Percentiles rank a stretch among this genome's conserved stretches.
Evolutionary conservation across 805 yeast species (phyloP).

Genomic region (Candida sanyiensis): DNA sequence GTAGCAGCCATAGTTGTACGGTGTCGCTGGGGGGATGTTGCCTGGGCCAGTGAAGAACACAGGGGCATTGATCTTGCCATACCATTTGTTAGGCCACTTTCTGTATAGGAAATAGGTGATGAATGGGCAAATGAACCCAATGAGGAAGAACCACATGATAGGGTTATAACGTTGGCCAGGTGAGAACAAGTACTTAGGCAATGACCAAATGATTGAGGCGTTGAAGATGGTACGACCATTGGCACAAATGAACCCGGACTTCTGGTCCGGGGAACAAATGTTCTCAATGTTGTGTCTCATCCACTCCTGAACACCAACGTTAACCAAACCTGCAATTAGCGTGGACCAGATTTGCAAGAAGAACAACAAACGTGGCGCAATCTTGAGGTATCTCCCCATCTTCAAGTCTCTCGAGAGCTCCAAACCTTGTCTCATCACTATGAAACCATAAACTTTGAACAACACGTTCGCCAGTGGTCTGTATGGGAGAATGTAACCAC

Average conservation of each 20-base stretch:
- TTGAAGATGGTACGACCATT: constrained; percentile 38
- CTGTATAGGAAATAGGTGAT: constrained; percentile 28
- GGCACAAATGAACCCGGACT: constrained; percentile 39
- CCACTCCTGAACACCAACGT: constrained; percentile 35
- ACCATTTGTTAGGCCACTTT: constrained; percentile 26
- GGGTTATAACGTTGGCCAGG: constrained; percentile 47
- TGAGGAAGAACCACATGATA: constrained; percentile 49
- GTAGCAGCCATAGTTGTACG: constrained; percentile 57
- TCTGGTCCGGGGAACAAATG: constrained; percentile 35
- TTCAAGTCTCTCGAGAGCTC: constrained; percentile 46
- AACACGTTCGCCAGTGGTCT: constrained; percentile 48
- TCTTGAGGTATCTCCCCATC: constrained; percentile 49
- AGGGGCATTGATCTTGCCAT: constrained; percentile 47
- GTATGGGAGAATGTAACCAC: constrained; percentile 54
- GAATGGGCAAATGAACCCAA: constrained; percentile 40
- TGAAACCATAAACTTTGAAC: constrained; percentile 48
- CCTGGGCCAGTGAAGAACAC: constrained; percentile 56
- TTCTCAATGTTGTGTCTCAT: constrained; percentile 33
- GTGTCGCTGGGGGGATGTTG: constrained; percentile 67
- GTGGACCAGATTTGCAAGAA: constrained; percentile 37
- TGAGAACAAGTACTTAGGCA: constrained; percentile 44
- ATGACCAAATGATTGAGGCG: constrained; percentile 48
- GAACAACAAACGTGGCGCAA: constrained; percentile 53
- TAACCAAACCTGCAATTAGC: constrained; percentile 33
- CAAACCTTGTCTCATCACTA: constrained; percentile 48